Base-by-base conservation (phyloP, 2,329 filamentous ascomycete species). In the Rhynchosporium secalis region DNA sequence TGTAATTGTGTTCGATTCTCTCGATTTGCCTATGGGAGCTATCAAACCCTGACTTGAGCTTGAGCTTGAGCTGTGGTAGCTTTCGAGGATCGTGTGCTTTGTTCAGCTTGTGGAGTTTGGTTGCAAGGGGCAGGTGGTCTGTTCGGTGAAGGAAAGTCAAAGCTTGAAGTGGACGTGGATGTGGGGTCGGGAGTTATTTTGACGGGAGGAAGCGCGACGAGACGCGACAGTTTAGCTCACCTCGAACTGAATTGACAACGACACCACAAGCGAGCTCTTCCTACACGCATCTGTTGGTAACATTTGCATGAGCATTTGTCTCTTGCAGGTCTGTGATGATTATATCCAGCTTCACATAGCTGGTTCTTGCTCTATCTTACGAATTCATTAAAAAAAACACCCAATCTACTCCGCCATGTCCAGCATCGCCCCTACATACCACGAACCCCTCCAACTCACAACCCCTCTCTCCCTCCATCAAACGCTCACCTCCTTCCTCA, bases 401-500 rank as follows among this genome's bases (percentile, higher is more conserved):
- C 15, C 55, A 41, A 10, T 51, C 28, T 29, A 52, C 45, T 52
- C 52, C 59, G 41, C 43, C 20, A 64, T 60, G 47, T 20, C 49
- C 29, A 33, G 29, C 29, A 26, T 46, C 38, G 40, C 61, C 57
- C 55, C 60, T 49, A 59, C 38, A 31, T 65, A 63, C 46, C 47
- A 41, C 51, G 66, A 60, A 54, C 65, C 66, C 56, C 54, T 62
- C 57, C 60, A 67, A 48, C 76, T 81, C 59, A 78, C 80, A 63
- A 81, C 78, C 51, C 67, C 65, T 45, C 62, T 68, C 63, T 76
- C 78, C 55, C 79, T 87, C 68, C 78, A 86, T 67, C 75, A 79
- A 61, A 82, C 83, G 61, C 86, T 90, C 72, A 82, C 81, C 66
- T 81, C 83, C 73, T 90, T 91, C 76, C 81, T 91, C 54, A 86